phyloP scores from a whole-genome alignment of 352 stramenopile genomes.

The Blastocystis sp. region DNA sequence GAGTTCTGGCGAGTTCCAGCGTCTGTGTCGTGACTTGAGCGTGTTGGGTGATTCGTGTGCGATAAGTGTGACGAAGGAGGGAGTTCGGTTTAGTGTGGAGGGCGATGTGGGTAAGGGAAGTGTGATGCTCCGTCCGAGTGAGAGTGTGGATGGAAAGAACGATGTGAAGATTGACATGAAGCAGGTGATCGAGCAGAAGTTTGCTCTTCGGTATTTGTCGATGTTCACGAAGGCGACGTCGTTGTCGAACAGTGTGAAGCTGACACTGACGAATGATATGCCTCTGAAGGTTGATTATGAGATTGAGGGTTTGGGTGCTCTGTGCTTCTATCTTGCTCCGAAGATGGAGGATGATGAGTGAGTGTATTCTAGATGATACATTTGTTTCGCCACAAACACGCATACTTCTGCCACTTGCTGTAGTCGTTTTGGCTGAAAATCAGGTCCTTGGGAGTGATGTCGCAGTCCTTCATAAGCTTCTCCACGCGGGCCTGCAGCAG shows the following conservation, averaged over 20 bases:
- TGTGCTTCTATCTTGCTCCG: slow-evolving; percentile 97
- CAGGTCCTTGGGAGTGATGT: background rate
- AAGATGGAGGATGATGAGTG: slow-evolving; percentile 95
- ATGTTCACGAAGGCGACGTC: slow-evolving; percentile 98
- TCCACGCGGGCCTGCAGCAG: slow-evolving; percentile 27
- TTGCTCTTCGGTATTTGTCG: slow-evolving; percentile 97
- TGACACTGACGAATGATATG: slow-evolving; percentile 94
- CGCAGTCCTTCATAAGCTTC: slow-evolving; percentile 12
- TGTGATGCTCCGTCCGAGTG: slow-evolving; percentile 85
- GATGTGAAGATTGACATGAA: slow-evolving; percentile 94
- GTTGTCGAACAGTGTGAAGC: slow-evolving; percentile 87
- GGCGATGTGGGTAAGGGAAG: slow-evolving; percentile 94
- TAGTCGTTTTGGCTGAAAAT: slow-evolving; percentile 42
- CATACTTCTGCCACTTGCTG: slow-evolving; percentile 39
- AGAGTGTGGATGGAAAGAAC: slow-evolving; percentile 80
- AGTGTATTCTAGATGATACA: slow-evolving; percentile 12
- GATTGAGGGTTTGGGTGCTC: slow-evolving; percentile 91
- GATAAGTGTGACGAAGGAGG: slow-evolving; percentile 92
- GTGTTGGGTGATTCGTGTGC: slow-evolving; percentile 96
- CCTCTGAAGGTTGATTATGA: slow-evolving; percentile 97
- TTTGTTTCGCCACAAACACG: slow-evolving; percentile 11
- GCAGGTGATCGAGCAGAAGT: slow-evolving; percentile 95
- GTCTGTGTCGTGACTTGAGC: slow-evolving; percentile 95
- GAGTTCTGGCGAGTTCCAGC: slow-evolving; percentile 88
- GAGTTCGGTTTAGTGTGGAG: slow-evolving; percentile 91